Evolutionary conservation across 1,284 basidiomycete genomes (phyloP).

Genomic region (Porogramme epimiltina): DNA sequence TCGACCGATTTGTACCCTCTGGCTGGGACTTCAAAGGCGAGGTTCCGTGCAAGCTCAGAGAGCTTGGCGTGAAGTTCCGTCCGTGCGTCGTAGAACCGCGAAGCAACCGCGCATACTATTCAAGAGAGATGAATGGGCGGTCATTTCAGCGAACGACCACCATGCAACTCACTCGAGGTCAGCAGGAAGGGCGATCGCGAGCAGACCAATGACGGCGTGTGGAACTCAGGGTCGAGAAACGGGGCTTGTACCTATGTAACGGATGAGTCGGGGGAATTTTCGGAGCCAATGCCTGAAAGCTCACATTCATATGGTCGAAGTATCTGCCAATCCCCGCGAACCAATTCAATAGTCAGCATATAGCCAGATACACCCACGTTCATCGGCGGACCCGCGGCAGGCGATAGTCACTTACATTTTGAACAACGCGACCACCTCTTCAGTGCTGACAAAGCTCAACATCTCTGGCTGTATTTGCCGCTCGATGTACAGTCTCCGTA

Average conservation of each 20-base stretch:
- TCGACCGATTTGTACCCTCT: constrained; percentile 94
- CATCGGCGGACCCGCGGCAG: background rate
- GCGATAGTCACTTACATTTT: constrained; percentile 63
- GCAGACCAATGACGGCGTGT: constrained; percentile 90
- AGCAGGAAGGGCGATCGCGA: constrained; percentile 91
- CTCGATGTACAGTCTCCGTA: constrained; percentile 87
- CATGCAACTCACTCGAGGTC: constrained; percentile 77
- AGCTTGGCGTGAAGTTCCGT: constrained; percentile 85
- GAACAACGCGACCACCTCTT: constrained; percentile 89
- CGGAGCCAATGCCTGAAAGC: constrained; percentile 27
- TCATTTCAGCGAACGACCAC: background rate
- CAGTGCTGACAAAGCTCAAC: constrained; percentile 79
- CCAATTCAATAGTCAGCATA: constrained; percentile 14
- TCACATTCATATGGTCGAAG: constrained; percentile 77
- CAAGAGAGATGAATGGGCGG: constrained; percentile 7
- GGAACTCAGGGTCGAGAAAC: constrained; percentile 83
- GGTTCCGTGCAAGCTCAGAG: constrained; percentile 83
- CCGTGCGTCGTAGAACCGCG: constrained; percentile 85
- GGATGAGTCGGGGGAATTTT: constrained; percentile 16
- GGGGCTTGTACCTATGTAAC: constrained; percentile 63
- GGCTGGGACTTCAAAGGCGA: constrained; percentile 89
- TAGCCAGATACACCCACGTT: constrained; percentile 1
- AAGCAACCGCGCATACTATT: constrained; percentile 89
- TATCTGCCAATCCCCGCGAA: constrained; percentile 47
- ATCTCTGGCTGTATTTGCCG: constrained; percentile 89